Conservation (phyloP, 1,284 basidiomycete species). For the Pholiota adiposa region DNA sequence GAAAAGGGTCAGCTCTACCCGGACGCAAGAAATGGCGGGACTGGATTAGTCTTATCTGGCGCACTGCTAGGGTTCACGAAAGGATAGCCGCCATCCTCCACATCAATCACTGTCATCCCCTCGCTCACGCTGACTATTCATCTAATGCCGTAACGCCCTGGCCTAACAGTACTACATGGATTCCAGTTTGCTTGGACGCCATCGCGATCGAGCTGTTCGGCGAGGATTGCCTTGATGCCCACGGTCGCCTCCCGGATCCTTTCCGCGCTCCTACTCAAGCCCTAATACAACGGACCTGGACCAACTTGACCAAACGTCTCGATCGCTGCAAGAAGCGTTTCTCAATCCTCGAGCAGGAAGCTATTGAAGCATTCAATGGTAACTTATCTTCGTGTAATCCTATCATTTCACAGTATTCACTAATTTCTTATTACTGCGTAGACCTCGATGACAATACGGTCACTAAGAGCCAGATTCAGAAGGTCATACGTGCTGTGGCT, state of each 20-base stretch:
- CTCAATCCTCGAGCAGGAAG: not conserved
- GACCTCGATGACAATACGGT: not conserved
- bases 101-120: not conserved
- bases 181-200: conserved; percentile 2
- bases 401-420: not conserved
- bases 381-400: not conserved
- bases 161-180: not conserved
- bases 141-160: no score
- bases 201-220: conserved; percentile 1
- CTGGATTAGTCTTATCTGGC: not conserved
- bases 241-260: not conserved
- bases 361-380: not conserved
- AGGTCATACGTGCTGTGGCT: conserved; percentile 8
- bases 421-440: not conserved
- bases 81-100: not conserved
- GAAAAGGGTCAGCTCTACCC: not conserved
- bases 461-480: not conserved
- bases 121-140: no score
- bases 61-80: not conserved
- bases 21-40: not conserved
- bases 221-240: not conserved
- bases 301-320: not conserved
- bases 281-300: not conserved
- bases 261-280: not conserved
- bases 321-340: not conserved